These are phyloP conservation scores for Fusarium tupiense DNA, from an alignment of 2,329 filamentous ascomycete genomes.

Conservation along the genomic window DNA sequence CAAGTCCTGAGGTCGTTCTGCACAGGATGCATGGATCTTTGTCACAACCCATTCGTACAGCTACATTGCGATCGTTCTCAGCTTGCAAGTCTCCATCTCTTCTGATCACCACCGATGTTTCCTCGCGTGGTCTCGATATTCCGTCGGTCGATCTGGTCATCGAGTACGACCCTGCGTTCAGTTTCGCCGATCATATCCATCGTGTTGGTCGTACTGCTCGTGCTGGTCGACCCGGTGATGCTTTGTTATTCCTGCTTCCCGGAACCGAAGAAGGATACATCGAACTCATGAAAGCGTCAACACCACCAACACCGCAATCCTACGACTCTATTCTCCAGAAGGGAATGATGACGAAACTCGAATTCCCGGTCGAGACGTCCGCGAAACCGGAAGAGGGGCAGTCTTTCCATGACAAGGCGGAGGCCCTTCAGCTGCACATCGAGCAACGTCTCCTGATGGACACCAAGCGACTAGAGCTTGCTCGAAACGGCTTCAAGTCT, in stretches of 20 bases:
- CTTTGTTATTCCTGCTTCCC: conserved; percentile 88
- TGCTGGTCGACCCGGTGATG: conserved; percentile 87
- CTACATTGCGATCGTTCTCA: conserved; percentile 84
- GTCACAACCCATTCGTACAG: conserved; percentile 85
- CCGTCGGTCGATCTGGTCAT: conserved; percentile 94
- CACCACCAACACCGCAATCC: conserved; percentile 59
- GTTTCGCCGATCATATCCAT: conserved; percentile 91
- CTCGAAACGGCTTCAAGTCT: conserved; percentile 86
- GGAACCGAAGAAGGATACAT: conserved; percentile 94
- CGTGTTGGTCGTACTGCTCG: conserved; percentile 94
- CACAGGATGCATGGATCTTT: conserved; percentile 94
- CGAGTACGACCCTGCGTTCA: conserved; percentile 96
- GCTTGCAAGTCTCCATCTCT: conserved; percentile 79
- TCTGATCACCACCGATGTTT: conserved; percentile 93
- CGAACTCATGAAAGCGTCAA: conserved; percentile 68
- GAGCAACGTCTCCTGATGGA: conserved; percentile 70
- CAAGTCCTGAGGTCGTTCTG: conserved; percentile 77
- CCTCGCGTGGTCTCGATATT: conserved; percentile 93
- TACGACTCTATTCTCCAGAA: conserved; percentile 70
- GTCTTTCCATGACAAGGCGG: conserved; percentile 61
- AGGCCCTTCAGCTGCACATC: conserved; percentile 67
- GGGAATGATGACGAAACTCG: conserved; percentile 69
- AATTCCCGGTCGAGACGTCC: conserved; percentile 77
- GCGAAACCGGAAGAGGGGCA: conserved; percentile 53
- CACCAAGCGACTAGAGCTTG: conserved; percentile 78